A percentile compares a stretch with the other conserved stretches of the same genome.
Evolutionary conservation across 768 basidiomycete species (phyloP).

Genomic region (Sarcodon aspratus): DNA sequence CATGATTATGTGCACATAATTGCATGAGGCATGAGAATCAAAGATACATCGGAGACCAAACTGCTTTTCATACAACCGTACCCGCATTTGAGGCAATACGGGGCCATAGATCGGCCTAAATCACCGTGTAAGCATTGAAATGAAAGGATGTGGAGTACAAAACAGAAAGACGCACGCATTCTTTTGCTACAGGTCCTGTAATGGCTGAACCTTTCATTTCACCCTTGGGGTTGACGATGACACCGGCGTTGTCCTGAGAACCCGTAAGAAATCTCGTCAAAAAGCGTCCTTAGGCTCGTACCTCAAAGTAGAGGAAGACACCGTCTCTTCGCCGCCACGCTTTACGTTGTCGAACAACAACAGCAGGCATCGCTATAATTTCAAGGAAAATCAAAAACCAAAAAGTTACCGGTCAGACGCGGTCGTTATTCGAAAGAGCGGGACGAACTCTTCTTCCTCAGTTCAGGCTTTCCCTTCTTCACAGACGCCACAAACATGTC

Average conservation of each 20-base stretch:
- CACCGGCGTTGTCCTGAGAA: slow-evolving; percentile 82
- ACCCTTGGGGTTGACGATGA: slow-evolving; percentile 97
- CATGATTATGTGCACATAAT: not conserved
- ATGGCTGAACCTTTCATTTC: slow-evolving; percentile 99
- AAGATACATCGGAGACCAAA: not conserved
- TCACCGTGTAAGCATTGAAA: not conserved
- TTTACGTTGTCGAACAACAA: slow-evolving; percentile 96
- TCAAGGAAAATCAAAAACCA: not conserved
- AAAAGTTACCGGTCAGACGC: not conserved
- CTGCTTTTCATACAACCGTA: slow-evolving; percentile 73
- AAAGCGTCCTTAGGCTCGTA: slow-evolving; percentile 16
- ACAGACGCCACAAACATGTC: slow-evolving; percentile 96
- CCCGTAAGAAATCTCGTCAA: no score
- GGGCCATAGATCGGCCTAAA: slow-evolving; percentile 92
- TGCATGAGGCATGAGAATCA: not conserved
- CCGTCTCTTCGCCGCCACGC: slow-evolving; percentile 97
- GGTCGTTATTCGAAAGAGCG: not conserved
- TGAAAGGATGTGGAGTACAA: not conserved
- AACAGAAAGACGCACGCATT: slow-evolving; percentile 66
- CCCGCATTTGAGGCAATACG: slow-evolving; percentile 99
- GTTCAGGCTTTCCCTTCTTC: slow-evolving; percentile 99
- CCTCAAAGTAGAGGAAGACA: slow-evolving; percentile 98
- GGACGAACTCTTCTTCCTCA: slow-evolving; percentile 95
- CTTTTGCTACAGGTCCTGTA: slow-evolving; percentile 96
- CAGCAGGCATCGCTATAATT: slow-evolving; percentile 81